Evolutionary conservation across 2,329 filamentous ascomycete species (phyloP), one percentile per base, ranked within the genome.

Genomic region (Zasmidium citrigriseum): DNA sequence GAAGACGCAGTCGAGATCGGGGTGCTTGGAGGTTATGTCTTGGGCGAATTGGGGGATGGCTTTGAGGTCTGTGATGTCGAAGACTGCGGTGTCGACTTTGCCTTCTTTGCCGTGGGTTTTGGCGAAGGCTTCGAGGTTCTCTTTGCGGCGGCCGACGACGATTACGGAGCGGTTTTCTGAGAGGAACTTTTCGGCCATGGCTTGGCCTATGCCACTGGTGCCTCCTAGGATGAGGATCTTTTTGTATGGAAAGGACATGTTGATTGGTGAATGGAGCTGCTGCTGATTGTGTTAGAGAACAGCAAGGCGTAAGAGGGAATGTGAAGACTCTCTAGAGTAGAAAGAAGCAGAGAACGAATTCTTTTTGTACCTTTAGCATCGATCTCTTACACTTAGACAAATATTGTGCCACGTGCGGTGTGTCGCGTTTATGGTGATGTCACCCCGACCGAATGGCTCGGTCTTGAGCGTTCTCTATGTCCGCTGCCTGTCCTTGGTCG

Each of bases 201-300:
- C 80, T 61, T 53, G 76, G 72, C 50, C 83, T 50, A 82, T 81
- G 25, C 80, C 80, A 16, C 75, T 77, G 14, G 78, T 82, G 38
- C 82, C 82, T n/a, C 83, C 82, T 10, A 84, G 72, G 24, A 85
- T 69, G 9, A 84, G 76, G 20, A 82, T 75, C 68, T 83, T 82
- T 62, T 79, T 80, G 73, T 83, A 83, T 73, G 60, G 75, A 66
- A 80, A 81, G 75, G 60, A 57, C 72, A 64, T 72, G 22, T 24
- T 51, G 22, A n/a, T 24, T 21, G 45, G 27, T 29, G 27, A 29
- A 29, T 29, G 27, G 27, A 29, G 7, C 14, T 7, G 27, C 14
- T 14, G 27, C 7, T 29, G 7, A 14, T 29, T 14, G 7, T 29
- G 27, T 29, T 14, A 29, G 14, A 14, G 7, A 14, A 29, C 7